A percentile compares a stretch with the other conserved stretches of the same genome.
Conservation (phyloP, 495 filamentous ascomycete genomes). For the Annulohypoxylon stygium region DNA sequence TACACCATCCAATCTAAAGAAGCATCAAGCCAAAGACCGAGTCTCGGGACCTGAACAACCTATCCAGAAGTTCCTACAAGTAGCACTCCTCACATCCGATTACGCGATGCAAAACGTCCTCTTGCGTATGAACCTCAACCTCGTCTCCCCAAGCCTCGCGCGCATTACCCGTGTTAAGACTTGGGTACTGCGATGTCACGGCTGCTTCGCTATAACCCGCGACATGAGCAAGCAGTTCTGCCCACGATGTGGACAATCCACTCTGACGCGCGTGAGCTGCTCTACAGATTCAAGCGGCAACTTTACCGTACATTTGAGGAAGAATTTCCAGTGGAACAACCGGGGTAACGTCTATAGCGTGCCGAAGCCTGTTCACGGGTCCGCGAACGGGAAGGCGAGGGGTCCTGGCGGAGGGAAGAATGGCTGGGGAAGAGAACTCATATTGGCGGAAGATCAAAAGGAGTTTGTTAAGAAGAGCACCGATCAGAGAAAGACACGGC, state of each 20-base stretch:
- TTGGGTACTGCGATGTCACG: constrained; percentile 93
- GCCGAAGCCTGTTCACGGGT: constrained; percentile 88
- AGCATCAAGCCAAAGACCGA: constrained; percentile 75
- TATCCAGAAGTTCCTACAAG: constrained; percentile 75
- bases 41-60: constrained; percentile 57
- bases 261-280: constrained; percentile 87
- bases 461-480: constrained; percentile 79
- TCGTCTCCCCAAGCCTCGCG: constrained; percentile 81
- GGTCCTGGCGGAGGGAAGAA: constrained; percentile 83
- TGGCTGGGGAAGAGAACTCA: constrained; percentile 83
- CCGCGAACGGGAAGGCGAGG: constrained; percentile 76
- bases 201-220: constrained; percentile 87
- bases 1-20: constrained; percentile 90
- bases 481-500: constrained; percentile 73
- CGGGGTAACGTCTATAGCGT: constrained; percentile 90
- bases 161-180: constrained; percentile 84
- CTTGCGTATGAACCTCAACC: constrained; percentile 92
- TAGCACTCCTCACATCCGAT: constrained; percentile 90
- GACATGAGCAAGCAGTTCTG: constrained; percentile 95
- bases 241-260: constrained; percentile 86
- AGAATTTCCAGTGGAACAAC: constrained; percentile 96
- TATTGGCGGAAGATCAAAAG: constrained; percentile 95
- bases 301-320: constrained; percentile 90
- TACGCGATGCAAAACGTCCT: constrained; percentile 97
- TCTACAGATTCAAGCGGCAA: constrained; percentile 82